Evolutionary conservation across 495 filamentous ascomycete species (phyloP).

Genomic region (Penicillium daleae): DNA sequence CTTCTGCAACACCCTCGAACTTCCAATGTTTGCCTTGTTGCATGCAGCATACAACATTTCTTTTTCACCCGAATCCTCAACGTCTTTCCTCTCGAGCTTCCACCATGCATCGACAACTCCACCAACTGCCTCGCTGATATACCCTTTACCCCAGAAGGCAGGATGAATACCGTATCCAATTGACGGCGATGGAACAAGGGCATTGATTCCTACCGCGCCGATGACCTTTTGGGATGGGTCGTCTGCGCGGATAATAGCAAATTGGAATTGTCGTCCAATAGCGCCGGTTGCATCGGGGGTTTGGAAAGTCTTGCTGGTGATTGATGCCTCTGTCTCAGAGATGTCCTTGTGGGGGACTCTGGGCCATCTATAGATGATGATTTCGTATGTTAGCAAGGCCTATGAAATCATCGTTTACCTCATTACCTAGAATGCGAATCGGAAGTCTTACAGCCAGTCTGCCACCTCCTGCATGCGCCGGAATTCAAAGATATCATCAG

Average conservation of each 20-base stretch:
- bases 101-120: conserved; percentile 31
- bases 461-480: conserved; percentile 31
- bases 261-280: conserved; percentile 26
- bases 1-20: conserved; percentile 29
- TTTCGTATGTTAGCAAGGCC: not conserved
- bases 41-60: conserved; percentile 30
- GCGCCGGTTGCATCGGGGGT: conserved; percentile 33
- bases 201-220: conserved; percentile 29
- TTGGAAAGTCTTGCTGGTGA: conserved; percentile 25
- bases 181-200: conserved; percentile 31
- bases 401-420: too few relatives aligned
- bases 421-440: too few relatives aligned
- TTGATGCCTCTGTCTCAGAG: conserved; percentile 25
- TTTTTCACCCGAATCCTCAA: not conserved
- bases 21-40: conserved; percentile 29
- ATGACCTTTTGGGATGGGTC: conserved; percentile 27
- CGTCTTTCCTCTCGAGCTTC: conserved; percentile 19
- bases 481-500: conserved; percentile 25
- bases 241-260: conserved; percentile 20
- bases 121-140: conserved; percentile 26
- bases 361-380: conserved; percentile 20
- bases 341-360: conserved; percentile 23
- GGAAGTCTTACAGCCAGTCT: conserved; percentile 32
- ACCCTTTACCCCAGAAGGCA: conserved; percentile 29
- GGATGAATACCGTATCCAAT: conserved; percentile 35